Conservation (phyloP, 805 yeast species). For the Candida insectalens region DNA sequence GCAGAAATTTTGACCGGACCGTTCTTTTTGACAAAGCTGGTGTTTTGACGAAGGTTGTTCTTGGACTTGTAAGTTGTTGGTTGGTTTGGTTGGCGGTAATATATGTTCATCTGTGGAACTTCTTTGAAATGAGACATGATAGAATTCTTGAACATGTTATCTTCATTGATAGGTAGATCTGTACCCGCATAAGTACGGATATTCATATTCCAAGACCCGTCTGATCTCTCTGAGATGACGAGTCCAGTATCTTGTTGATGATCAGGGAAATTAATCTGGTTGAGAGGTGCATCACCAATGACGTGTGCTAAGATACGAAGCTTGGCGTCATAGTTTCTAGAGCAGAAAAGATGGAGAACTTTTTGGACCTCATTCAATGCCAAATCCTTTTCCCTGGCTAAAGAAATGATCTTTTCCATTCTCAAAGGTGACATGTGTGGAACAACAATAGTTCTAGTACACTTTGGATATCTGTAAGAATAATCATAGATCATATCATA, state of each 20-base stretch:
- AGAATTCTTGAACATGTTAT: conserved; percentile 11
- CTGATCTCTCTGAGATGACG: conserved; percentile 10
- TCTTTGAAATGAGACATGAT: conserved; percentile 13
- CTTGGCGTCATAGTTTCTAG: conserved; percentile 16
- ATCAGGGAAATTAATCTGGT: conserved; percentile 6
- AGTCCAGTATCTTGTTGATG: conserved; percentile 14
- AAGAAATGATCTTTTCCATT: conserved; percentile 6
- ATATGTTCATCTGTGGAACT: conserved; percentile 16
- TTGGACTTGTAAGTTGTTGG: conserved; percentile 7
- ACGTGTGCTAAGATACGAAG: conserved; percentile 12
- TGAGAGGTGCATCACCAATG: conserved; percentile 8
- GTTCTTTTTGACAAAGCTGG: neutral
- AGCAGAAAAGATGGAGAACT: conserved; percentile 13
- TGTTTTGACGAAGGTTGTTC: conserved; percentile 2
- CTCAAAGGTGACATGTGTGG: conserved; percentile 8
- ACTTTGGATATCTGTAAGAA: conserved; percentile 7
- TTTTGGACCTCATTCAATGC: conserved; percentile 10
- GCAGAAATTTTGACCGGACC: conserved; percentile 3
- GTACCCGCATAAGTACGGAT: conserved; percentile 22
- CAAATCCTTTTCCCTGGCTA: conserved; percentile 10
- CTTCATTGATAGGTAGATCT: too few relatives aligned
- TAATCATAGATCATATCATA: conserved; percentile 2
- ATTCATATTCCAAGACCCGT: conserved; percentile 9
- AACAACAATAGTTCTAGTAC: conserved; percentile 9
- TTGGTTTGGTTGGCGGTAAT: conserved; percentile 16